Evolutionary conservation across 805 yeast genomes (phyloP), one percentile per base, ranked within the genome.

Genomic region (Saccharomycopsis sp.): DNA sequence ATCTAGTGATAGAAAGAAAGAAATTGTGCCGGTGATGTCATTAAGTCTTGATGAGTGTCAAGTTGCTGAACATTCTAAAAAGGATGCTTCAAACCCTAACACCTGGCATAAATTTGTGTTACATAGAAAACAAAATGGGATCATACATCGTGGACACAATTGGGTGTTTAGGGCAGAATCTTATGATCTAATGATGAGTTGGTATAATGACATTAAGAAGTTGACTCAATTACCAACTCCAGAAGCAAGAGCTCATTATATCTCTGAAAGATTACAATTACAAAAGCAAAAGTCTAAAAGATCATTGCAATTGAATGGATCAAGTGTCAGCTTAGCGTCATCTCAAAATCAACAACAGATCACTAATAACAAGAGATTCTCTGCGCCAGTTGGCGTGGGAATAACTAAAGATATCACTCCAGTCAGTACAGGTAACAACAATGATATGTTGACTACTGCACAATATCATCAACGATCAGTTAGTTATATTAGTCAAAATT

Each of bases 111-210:
- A 88, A 64, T 93, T 90, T 63, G 85, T 88, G 8, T 67, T 90
- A 50, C 77, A 75, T 52, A 77, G 88, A 14, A 85, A 83, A 56
- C 79, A 81, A 51, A 77, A 79, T 50, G 93, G 93, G 11, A 65
- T 83, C 48, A 71, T 86, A 51, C 81, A 79, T 51, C 72, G 86
- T 56, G 85, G 87, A 35, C 97, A 89, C 64, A 88, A 87, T 56
- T 87, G 93, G 86, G 93, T 89, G n/a, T 89, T 90, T 67, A 74
- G 95, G 53, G 81, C 94, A n/a, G 93, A 85, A 56, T 75, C 83
- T 40, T 84, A 83, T 55, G 83, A 80, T 34, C 62, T 73, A 26
- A 85, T 88, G 90, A 77, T 81, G 60, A 72, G 70, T 32, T 90
- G 98, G 98, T 85, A 75, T 62, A 75, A 75, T 53, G 95, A 85